These are phyloP conservation scores for Allantophomopsis lycopodina DNA, from an alignment of 2,329 filamentous ascomycete species.

Conservation along the genomic window DNA sequence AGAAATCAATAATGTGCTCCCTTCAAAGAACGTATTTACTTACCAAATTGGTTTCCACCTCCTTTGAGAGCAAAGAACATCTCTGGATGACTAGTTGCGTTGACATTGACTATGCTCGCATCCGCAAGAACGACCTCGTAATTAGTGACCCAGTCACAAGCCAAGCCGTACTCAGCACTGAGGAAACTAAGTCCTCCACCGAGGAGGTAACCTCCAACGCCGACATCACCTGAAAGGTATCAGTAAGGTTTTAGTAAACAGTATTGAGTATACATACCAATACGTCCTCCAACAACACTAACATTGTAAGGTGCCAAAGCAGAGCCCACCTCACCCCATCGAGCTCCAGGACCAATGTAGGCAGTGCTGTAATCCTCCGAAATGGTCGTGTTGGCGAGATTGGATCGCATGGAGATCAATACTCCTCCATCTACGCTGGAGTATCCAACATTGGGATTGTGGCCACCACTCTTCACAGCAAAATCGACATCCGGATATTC, in stretches of 20 bases:
- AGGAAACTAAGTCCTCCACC: constrained; percentile 17
- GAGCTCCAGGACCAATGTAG: constrained; percentile 21
- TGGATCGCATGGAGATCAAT: constrained; percentile 28
- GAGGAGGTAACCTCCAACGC: constrained; percentile 20
- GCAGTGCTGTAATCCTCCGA: constrained; percentile 14
- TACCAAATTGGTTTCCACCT: neutral
- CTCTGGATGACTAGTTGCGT: too few relatives aligned
- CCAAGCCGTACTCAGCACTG: constrained; percentile 13
- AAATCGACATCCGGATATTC: constrained; percentile 16
- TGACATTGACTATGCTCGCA: too few relatives aligned
- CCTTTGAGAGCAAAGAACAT: too few relatives aligned
- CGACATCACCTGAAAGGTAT: constrained; percentile 5
- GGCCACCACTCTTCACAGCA: constrained; percentile 22
- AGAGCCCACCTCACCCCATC: constrained; percentile 24
- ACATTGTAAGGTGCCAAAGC: constrained; percentile 17
- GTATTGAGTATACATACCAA: constrained; percentile 1
- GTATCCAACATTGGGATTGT: constrained; percentile 24
- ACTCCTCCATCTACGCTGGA: constrained; percentile 34
- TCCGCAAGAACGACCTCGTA: neutral
- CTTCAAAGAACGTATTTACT: constrained; percentile 3
- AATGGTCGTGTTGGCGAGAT: constrained; percentile 11
- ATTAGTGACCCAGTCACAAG: constrained; percentile 15
- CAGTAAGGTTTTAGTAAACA: too few relatives aligned
- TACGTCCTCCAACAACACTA: constrained; percentile 23
- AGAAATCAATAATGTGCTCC: constrained; percentile 6